Evolutionary conservation across 2,329 filamentous ascomycete species (phyloP), one percentile per base, ranked within the genome.

Genomic region (Botrytis porri): DNA sequence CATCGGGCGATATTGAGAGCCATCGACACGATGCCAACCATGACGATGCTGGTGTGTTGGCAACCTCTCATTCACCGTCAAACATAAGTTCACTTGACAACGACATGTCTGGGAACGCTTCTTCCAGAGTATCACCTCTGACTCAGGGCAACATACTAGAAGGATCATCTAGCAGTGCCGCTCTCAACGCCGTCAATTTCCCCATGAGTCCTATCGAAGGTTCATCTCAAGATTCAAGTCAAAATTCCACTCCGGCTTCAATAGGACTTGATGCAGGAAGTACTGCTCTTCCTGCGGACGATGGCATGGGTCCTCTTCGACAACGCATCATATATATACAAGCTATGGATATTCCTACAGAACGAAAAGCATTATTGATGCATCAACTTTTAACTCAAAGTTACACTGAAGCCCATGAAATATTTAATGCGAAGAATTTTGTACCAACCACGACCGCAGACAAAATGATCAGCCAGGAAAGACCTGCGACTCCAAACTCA

Each of bases 291-390:
- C 92, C 93, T 1, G 93, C 91, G 79, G 92, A 95, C 79, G 93
- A 96, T 84, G 93, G 93, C 62, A 95, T 93, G 90, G 85, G 87
- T 29, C 82, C 83, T 71, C 81, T 95, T 77, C 86, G 93, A 77
- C 86, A 84, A 75, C 88, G 88, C 75, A 94, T 96, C 76, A 86
- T 92, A 74, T 84, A 84, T 35, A 91, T 95, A 75, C 91, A 93
- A 80, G 84, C 87, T 39, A 85, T 86, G 76, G 84, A 89, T 37
- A 84, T 90, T 65, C 81, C 87, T 5, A 84, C 86, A 61, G 80
- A 85, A 10, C 89, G 93, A 73, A 94, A 94, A 82, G 93, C 93
- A 37, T 87, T 85, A 74, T 83, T 91, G 78, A 90, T 95, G 82
- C 93, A 95, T 80, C 85, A 87, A 62, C 81, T 93, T 72, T 86